phyloP scores from a whole-genome alignment of 352 stramenopile genomes.

The Globisporangium cederbergense region DNA sequence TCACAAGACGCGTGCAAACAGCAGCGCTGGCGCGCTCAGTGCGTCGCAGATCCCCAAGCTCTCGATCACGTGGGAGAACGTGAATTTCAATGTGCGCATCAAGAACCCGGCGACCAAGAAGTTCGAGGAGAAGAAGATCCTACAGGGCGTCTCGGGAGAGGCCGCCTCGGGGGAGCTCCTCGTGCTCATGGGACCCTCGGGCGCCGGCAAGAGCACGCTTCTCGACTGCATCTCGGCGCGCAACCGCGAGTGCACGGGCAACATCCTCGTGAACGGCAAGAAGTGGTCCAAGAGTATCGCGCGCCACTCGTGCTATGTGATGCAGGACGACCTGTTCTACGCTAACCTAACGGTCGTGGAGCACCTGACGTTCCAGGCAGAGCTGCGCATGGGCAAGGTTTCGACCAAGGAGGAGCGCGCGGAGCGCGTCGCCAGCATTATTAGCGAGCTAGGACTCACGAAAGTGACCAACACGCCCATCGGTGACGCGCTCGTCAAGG shows the following conservation, averaged over 20 bases:
- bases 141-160: conserved; percentile 36
- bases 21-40: conserved; percentile 31
- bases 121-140: conserved; percentile 35
- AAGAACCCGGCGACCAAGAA: conserved; percentile 23
- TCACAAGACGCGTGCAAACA: conserved; percentile 19
- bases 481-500: conserved; percentile 33
- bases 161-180: conserved; percentile 26
- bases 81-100: conserved; percentile 26
- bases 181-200: conserved; percentile 40
- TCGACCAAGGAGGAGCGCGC: conserved; percentile 18
- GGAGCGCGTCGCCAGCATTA: conserved; percentile 28
- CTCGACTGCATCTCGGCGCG: conserved; percentile 36
- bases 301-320: conserved; percentile 54
- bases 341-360: conserved; percentile 81
- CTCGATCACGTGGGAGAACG: conserved; percentile 29
- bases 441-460: conserved; percentile 40
- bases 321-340: conserved; percentile 87
- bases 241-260: conserved; percentile 48
- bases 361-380: conserved; percentile 78
- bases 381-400: conserved; percentile 50
- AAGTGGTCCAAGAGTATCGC: conserved; percentile 26
- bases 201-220: conserved; percentile 36
- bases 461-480: conserved; percentile 45
- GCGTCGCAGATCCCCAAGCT: conserved; percentile 25
- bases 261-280: conserved; percentile 54